phyloP scores from a whole-genome alignment of 805 yeast genomes.

The Barnettozyma wickerhamii region DNA sequence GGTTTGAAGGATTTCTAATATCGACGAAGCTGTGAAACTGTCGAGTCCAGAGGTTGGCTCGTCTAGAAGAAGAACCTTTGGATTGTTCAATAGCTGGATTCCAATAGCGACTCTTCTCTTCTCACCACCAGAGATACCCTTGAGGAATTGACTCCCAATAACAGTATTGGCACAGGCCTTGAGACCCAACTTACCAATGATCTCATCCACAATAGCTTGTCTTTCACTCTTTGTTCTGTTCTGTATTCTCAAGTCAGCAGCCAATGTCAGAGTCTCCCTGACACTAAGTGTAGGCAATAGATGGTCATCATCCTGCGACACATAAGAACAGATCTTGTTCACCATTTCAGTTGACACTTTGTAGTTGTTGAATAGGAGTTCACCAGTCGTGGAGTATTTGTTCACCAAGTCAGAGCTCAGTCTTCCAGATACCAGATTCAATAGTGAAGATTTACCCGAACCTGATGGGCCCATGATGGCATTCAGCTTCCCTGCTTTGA shows the following conservation, averaged over 20 bases:
- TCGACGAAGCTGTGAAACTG: constrained; percentile 71
- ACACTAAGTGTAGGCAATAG: constrained; percentile 71
- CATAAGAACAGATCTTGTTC: constrained; percentile 62
- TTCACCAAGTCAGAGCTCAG: constrained; percentile 32
- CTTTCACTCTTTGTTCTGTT: constrained; percentile 39
- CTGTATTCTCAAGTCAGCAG: constrained; percentile 66
- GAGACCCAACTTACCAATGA: constrained; percentile 64
- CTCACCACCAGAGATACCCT: constrained; percentile 80
- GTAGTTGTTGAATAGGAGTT: constrained; percentile 39
- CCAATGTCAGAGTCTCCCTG: constrained; percentile 66
- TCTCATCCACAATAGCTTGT: constrained; percentile 42
- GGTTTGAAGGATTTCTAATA: constrained; percentile 54
- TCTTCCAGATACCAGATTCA: constrained; percentile 62
- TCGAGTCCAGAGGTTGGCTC: constrained; percentile 92
- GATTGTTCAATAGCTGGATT: constrained; percentile 68
- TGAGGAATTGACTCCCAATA: constrained; percentile 56
- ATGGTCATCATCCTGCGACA: constrained; percentile 78
- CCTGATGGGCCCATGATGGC: constrained; percentile 85
- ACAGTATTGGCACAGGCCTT: constrained; percentile 73
- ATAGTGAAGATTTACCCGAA: constrained; percentile 67
- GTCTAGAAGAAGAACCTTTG: constrained; percentile 69
- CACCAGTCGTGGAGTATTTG: constrained; percentile 34
- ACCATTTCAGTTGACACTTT: constrained; percentile 34
- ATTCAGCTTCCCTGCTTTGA: constrained; percentile 43
- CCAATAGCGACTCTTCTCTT: constrained; percentile 83